Evolutionary conservation across 2,329 filamentous ascomycete species (phyloP).

Genomic region (Zymoseptoria ardabiliae): DNA sequence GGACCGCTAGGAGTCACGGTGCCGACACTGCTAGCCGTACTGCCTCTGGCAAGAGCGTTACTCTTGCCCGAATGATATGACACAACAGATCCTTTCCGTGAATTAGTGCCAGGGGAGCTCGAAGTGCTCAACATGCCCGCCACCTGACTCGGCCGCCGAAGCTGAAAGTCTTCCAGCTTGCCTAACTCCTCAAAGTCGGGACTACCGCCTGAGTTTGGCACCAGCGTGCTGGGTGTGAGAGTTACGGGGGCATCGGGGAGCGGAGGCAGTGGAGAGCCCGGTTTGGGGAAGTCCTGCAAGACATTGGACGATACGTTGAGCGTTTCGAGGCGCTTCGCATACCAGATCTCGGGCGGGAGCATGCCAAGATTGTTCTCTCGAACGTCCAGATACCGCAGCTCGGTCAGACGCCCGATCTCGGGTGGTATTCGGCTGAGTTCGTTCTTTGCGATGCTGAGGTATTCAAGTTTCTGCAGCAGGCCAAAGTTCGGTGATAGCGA

Average conservation of each 20-base stretch:
- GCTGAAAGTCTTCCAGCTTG: slow-evolving; percentile 53
- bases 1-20: slow-evolving; percentile 48
- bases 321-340: slow-evolving; percentile 79
- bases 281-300: slow-evolving; percentile 82
- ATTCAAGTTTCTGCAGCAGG: slow-evolving; percentile 71
- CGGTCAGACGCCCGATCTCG: slow-evolving; percentile 79
- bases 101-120: slow-evolving; percentile 34
- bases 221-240: slow-evolving; percentile 34
- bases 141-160: slow-evolving; percentile 74
- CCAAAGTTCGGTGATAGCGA: slow-evolving; percentile 81
- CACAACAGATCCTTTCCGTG: slow-evolving; percentile 73
- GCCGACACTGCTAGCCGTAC: slow-evolving; percentile 60
- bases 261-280: slow-evolving; percentile 53
- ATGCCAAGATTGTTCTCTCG: slow-evolving; percentile 88
- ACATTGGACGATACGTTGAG: slow-evolving; percentile 95
- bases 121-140: slow-evolving; percentile 61
- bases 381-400: slow-evolving; percentile 79
- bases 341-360: slow-evolving; percentile 92
- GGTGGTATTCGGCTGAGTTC: slow-evolving; percentile 73
- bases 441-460: slow-evolving; percentile 92
- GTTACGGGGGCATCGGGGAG: slow-evolving; percentile 31
- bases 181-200: slow-evolving; percentile 74
- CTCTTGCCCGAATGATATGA: slow-evolving; percentile 66
- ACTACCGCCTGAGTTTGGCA: slow-evolving; percentile 42
- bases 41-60: slow-evolving; percentile 58